These are phyloP conservation scores for Cinnamomum micranthum DNA, from an alignment of 164 flowering plant genomes.

Conservation along the genomic window DNA sequence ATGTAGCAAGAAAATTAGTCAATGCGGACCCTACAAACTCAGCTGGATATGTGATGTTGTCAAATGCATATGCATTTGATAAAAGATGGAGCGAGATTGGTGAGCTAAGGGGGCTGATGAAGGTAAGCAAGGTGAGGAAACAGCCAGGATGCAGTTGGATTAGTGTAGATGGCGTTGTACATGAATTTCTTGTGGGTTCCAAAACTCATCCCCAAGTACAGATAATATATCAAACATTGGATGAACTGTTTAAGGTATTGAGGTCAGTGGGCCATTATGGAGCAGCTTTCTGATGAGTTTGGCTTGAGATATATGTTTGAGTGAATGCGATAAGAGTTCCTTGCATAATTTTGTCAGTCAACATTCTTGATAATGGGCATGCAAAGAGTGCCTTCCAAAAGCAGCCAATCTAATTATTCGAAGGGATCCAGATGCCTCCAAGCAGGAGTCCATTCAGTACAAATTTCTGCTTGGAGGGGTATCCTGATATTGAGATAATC, in stretches of 20 bases:
- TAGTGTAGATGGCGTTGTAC: slow-evolving; percentile 37
- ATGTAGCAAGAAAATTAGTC: slow-evolving; percentile 40
- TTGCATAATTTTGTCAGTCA: no score
- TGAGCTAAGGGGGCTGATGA: slow-evolving; percentile 37
- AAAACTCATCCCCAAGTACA: not conserved
- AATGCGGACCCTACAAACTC: slow-evolving; percentile 48
- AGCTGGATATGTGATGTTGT: slow-evolving; percentile 59
- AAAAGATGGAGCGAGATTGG: slow-evolving; percentile 43
- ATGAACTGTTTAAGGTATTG: not conserved
- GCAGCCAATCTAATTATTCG: not conserved
- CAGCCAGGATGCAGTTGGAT: slow-evolving; percentile 53
- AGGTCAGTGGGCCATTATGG: not conserved
- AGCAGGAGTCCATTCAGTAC: not conserved
- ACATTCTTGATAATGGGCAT: no score
- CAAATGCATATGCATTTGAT: slow-evolving; percentile 52
- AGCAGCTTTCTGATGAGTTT: not conserved
- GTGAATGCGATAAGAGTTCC: no score
- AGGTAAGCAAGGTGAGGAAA: slow-evolving; percentile 34
- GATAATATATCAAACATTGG: not conserved
- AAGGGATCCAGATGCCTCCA: not conserved
- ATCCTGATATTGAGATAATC: not conserved
- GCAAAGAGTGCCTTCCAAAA: not conserved
- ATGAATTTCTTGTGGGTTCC: slow-evolving; percentile 51
- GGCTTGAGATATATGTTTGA: not conserved
- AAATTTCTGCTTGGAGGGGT: not conserved